These are phyloP conservation scores for Trichoderma atroviride DNA, from an alignment of 2,329 filamentous ascomycete species.

Conservation along the genomic window DNA sequence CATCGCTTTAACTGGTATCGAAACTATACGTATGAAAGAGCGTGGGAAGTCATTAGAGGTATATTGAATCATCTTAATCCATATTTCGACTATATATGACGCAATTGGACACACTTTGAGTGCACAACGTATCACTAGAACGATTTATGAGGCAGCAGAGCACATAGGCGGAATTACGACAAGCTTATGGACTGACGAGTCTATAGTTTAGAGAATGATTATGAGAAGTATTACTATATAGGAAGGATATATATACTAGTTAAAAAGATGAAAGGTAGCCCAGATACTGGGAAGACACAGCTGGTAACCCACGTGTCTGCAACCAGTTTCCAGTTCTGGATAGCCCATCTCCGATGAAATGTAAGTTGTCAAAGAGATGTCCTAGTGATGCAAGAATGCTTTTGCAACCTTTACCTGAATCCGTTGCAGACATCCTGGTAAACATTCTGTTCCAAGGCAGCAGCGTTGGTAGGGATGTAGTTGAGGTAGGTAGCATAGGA, in stretches of 20 bases:
- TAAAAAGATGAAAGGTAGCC: not conserved
- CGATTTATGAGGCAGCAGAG: not conserved
- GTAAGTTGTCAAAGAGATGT: not conserved
- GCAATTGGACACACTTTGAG: too few species aligned
- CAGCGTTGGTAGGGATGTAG: conserved; percentile 33
- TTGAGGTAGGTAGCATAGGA: conserved; percentile 32
- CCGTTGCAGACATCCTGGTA: conserved; percentile 33
- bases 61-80: too few species aligned
- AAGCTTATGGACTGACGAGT: not conserved
- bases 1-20: not conserved
- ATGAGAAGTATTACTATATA: not conserved
- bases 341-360: not conserved
- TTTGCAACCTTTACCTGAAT: conserved; percentile 21
- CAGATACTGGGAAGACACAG: not conserved
- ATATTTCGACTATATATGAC: too few species aligned
- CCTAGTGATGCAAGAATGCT: not conserved
- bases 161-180: not conserved
- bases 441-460: conserved; percentile 33
- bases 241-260: not conserved
- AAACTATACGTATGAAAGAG: not conserved
- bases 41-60: too few species aligned
- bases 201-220: not conserved
- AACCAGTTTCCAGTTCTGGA: not conserved
- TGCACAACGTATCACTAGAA: not conserved
- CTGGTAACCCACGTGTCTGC: conserved; percentile 25